Conservation (phyloP, 805 yeast genomes). For the Sugiyamaella chiloensis region DNA sequence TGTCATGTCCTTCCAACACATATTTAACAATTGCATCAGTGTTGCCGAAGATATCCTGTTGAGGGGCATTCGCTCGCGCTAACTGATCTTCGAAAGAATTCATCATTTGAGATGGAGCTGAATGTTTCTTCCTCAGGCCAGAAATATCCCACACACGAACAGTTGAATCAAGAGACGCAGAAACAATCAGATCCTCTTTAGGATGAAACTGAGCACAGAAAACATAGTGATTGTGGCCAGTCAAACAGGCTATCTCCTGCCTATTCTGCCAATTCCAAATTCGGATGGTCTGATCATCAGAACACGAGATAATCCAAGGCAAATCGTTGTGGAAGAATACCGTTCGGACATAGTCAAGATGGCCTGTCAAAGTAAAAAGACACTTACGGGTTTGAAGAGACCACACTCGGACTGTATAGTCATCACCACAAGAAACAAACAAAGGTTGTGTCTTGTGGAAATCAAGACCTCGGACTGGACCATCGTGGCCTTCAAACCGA, state of each 20-base stretch:
- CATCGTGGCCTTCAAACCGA: constrained; percentile 96
- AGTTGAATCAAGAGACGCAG: constrained; percentile 96
- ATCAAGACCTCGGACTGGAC: constrained; percentile 93
- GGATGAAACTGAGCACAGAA: constrained; percentile 99
- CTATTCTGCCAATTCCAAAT: constrained; percentile 99
- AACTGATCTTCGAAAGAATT: constrained; percentile 41
- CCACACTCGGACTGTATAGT: constrained; percentile 94
- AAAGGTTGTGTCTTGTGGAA: constrained; percentile 98
- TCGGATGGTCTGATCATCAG: constrained; percentile 97
- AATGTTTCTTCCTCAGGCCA: constrained; percentile 90
- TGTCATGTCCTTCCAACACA: constrained; percentile 95
- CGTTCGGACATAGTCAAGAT: constrained; percentile 91
- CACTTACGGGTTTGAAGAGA: constrained; percentile 87
- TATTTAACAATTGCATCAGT: constrained; percentile 93
- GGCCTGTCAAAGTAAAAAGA: constrained; percentile 87
- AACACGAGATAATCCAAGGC: constrained; percentile 95
- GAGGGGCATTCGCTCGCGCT: constrained; percentile 43
- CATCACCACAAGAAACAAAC: constrained; percentile 97
- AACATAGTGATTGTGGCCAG: constrained; percentile 98
- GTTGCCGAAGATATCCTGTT: constrained; percentile 88
- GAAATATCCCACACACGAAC: constrained; percentile 98
- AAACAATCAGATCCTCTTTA: constrained; percentile 86
- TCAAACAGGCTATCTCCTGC: constrained; percentile 92
- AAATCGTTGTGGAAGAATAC: constrained; percentile 92
- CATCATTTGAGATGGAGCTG: constrained; percentile 51